Conservation (phyloP, 208 protist species). For the Phytomonas sp. region DNA sequence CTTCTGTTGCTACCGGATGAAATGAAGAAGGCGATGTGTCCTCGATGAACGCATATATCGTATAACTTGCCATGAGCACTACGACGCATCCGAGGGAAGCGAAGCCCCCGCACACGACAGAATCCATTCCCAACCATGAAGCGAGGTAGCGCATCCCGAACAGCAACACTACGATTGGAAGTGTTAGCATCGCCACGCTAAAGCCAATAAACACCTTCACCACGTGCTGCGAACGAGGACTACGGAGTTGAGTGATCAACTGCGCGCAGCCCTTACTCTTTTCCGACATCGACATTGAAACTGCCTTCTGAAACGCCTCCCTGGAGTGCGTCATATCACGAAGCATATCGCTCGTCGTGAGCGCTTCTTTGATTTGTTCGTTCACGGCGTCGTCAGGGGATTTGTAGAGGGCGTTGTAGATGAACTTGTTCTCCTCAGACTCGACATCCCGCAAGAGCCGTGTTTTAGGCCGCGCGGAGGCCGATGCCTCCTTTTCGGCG, state of each 20-base stretch:
- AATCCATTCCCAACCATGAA: conserved; percentile 27
- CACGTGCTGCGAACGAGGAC: conserved; percentile 32
- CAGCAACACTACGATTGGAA: conserved; percentile 54
- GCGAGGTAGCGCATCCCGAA: conserved; percentile 54
- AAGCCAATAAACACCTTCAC: conserved; percentile 36
- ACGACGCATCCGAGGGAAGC: conserved; percentile 43
- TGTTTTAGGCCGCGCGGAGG: conserved; percentile 13
- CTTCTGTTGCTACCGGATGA: not conserved
- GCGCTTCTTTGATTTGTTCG: conserved; percentile 2
- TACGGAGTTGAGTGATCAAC: conserved; percentile 25
- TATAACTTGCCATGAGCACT: conserved; percentile 45
- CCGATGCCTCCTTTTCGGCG: too few species aligned
- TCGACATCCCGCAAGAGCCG: conserved; percentile 53
- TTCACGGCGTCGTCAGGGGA: conserved; percentile 28
- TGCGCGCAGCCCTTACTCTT: conserved; percentile 38
- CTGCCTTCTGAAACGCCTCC: conserved; percentile 31
- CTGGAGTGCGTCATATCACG: conserved; percentile 25
- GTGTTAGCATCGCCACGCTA: conserved; percentile 55
- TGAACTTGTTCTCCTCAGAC: conserved; percentile 44
- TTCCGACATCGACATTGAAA: conserved; percentile 32
- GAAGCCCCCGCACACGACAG: conserved; percentile 55
- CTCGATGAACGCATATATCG: conserved; percentile 54
- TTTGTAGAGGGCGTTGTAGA: conserved; percentile 59
- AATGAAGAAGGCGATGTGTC: conserved; percentile 14
- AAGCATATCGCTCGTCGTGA: conserved; percentile 29